A percentile compares a stretch with the other conserved stretches of the same genome.
phyloP scores from a whole-genome alignment of 2,329 filamentous ascomycete species.

The Pseudocercospora eumusae region DNA sequence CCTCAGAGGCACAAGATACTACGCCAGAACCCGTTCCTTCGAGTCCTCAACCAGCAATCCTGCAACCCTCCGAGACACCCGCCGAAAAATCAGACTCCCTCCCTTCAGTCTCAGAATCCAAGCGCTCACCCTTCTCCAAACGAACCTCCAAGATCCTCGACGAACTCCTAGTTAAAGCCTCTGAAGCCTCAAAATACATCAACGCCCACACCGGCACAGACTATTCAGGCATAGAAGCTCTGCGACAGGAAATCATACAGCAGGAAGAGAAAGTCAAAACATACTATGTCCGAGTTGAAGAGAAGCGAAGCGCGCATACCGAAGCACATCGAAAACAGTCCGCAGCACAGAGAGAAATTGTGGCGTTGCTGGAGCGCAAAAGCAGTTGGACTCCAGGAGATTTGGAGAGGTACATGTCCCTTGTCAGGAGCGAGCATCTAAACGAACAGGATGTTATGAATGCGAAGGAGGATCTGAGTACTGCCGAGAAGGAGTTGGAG shows the following conservation, averaged over 20 bases:
- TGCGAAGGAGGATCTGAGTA: conserved; percentile 70
- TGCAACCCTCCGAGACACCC: conserved; percentile 11
- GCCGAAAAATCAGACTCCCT: conserved; percentile 40
- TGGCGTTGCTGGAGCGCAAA: conserved; percentile 88
- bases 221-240: conserved; percentile 83
- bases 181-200: conserved; percentile 81
- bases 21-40: neutral
- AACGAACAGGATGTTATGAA: conserved; percentile 81
- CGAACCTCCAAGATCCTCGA: conserved; percentile 79
- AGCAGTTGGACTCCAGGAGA: conserved; percentile 85
- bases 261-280: conserved; percentile 64
- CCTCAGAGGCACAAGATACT: neutral
- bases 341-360: conserved; percentile 92
- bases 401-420: conserved; percentile 87
- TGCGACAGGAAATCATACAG: conserved; percentile 74
- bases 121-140: conserved; percentile 60
- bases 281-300: conserved; percentile 64
- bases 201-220: conserved; percentile 86
- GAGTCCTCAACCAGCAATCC: neutral
- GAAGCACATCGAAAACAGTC: conserved; percentile 80
- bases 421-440: conserved; percentile 89
- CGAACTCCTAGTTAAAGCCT: conserved; percentile 78
- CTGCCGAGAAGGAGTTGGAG: conserved; percentile 78
- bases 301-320: conserved; percentile 74
- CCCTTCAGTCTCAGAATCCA: conserved; percentile 56